Evolutionary conservation across 75 land plant genomes (phyloP).

Genomic region (Pinus taeda): DNA sequence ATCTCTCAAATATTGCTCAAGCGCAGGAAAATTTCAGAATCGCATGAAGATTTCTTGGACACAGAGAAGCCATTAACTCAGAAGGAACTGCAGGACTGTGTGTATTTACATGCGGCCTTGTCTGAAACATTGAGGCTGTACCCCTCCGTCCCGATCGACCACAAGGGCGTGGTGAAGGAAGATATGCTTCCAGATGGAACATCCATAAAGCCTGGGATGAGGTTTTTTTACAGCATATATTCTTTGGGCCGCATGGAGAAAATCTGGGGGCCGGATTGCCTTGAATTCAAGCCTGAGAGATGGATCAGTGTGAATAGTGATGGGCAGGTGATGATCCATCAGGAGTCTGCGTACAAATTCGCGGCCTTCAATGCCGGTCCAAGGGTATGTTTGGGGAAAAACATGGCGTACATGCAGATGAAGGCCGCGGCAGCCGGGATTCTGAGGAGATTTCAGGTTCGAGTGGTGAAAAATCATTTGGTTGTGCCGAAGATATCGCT

Average conservation of each 20-base stretch:
- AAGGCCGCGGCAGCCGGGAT: slow-evolving; percentile 59
- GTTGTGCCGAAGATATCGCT: slow-evolving; percentile 80
- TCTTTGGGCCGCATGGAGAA: slow-evolving; percentile 59
- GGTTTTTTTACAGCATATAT: slow-evolving; percentile 57
- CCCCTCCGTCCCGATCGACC: slow-evolving; percentile 86
- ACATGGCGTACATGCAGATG: slow-evolving; percentile 83
- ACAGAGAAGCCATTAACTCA: too few species aligned
- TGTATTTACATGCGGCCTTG: slow-evolving; percentile 83
- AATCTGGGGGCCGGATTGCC: slow-evolving; percentile 67
- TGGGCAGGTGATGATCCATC: slow-evolving; percentile 28
- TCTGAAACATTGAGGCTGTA: slow-evolving; percentile 81
- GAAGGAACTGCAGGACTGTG: slow-evolving; percentile 43
- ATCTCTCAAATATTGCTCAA: not conserved
- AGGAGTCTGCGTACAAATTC: slow-evolving; percentile 50
- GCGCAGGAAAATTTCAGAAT: too few species aligned
- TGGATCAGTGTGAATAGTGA: slow-evolving; percentile 25
- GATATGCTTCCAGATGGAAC: slow-evolving; percentile 76
- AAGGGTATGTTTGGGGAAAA: slow-evolving; percentile 82
- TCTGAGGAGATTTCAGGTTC: slow-evolving; percentile 36
- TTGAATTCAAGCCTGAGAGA: slow-evolving; percentile 68
- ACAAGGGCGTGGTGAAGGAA: slow-evolving; percentile 51
- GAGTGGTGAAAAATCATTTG: slow-evolving; percentile 45
- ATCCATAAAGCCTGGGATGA: slow-evolving; percentile 47
- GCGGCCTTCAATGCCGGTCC: slow-evolving; percentile 86
- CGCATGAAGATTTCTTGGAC: too few species aligned